Conservation (phyloP, 1,284 basidiomycete species). For the Cryptococcus amylolentus region DNA sequence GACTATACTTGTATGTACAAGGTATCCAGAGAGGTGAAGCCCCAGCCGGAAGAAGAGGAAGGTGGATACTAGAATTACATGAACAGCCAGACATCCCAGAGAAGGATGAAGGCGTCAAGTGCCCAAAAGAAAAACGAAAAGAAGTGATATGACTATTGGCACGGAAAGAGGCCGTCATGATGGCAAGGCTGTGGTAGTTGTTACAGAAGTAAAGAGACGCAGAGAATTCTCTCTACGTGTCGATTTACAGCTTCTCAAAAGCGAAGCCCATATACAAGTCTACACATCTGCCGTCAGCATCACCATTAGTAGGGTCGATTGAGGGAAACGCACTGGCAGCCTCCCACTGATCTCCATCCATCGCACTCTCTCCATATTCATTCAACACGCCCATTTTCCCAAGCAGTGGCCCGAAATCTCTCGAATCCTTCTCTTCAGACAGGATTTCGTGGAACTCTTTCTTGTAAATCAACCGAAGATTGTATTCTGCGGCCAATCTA, state of each 20-base stretch:
- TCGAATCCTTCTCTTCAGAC: conserved; percentile 67
- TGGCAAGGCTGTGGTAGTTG: no score
- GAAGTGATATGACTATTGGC: no score
- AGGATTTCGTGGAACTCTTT: conserved; percentile 86
- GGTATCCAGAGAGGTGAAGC: no score
- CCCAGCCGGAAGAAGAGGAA: no score
- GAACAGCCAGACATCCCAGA: no score
- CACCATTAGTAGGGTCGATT: background rate
- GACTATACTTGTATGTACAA: no score
- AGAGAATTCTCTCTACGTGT: no score
- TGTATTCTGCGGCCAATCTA: conserved; percentile 58
- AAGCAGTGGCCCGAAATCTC: conserved; percentile 74
- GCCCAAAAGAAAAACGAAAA: no score
- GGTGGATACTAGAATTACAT: no score
- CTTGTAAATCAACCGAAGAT: conserved; percentile 70
- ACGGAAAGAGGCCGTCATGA: no score
- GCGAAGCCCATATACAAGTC: conserved; percentile 82
- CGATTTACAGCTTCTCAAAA: conserved; percentile 61
- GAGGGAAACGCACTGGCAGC: conserved; percentile 73
- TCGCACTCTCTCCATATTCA: conserved; percentile 73
- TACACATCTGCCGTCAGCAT: conserved; percentile 34
- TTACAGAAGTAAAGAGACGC: no score
- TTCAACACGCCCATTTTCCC: conserved; percentile 86
- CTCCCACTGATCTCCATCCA: conserved; percentile 93
- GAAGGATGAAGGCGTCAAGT: no score